These are phyloP conservation scores for Boletus sensibilis DNA, from an alignment of 768 basidiomycete genomes.

Conservation along the genomic window DNA sequence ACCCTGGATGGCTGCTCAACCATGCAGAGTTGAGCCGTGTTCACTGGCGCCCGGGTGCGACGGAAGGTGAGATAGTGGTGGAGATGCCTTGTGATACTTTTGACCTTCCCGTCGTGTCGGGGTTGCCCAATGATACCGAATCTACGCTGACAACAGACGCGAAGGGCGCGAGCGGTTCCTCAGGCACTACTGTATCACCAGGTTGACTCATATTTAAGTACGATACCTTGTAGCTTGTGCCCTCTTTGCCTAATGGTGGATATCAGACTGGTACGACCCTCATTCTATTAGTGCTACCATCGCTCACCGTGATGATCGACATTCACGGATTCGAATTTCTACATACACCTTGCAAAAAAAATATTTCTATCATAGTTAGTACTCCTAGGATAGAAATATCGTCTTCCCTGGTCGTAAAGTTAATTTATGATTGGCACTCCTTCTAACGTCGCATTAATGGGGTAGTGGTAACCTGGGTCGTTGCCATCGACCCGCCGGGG, in stretches of 20 bases:
- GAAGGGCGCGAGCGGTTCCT: background rate
- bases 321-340: background rate
- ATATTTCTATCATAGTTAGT: background rate
- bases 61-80: slow-evolving; percentile 37
- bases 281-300: background rate
- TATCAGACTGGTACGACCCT: background rate
- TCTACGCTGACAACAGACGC: background rate
- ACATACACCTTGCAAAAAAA: no score
- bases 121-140: background rate
- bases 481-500: slow-evolving; percentile 83
- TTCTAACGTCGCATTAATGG: slow-evolving; percentile 46
- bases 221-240: background rate
- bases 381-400: no score
- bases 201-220: background rate
- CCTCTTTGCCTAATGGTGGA: background rate
- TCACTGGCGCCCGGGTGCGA: slow-evolving; percentile 36
- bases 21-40: slow-evolving; percentile 46
- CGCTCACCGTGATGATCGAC: background rate
- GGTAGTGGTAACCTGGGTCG: slow-evolving; percentile 68
- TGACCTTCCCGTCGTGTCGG: background rate
- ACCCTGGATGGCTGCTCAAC: slow-evolving; percentile 44
- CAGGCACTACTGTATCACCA: background rate
- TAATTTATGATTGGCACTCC: background rate
- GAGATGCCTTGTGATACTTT: slow-evolving; percentile 5
- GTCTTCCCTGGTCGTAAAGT: background rate